Conservation (phyloP, 176 grass and related monocot genomes). For the Dendrocalamus sinicus region DNA sequence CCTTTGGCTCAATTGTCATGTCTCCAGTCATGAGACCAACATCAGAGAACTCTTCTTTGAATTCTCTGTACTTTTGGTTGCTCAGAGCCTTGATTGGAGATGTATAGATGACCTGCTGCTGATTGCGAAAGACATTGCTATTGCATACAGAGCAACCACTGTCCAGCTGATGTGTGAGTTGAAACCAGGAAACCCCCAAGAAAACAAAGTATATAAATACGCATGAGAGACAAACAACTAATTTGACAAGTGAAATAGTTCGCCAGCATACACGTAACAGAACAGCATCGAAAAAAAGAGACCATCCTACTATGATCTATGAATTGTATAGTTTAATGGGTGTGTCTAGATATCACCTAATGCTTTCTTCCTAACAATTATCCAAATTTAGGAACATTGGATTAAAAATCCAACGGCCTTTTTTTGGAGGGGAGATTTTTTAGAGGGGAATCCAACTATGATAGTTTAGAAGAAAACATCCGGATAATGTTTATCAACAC, state of each 20-base stretch:
- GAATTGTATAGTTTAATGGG: background rate
- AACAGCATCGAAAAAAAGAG: background rate
- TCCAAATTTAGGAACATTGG: too few relatives aligned
- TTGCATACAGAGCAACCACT: constrained; percentile 86
- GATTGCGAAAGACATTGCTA: constrained; percentile 92
- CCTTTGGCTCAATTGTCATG: constrained; percentile 89
- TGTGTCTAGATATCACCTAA: too few relatives aligned
- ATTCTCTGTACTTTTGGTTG: constrained; percentile 97
- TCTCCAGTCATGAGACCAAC: constrained; percentile 96
- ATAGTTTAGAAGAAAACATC: too few relatives aligned
- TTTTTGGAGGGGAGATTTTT: too few relatives aligned
- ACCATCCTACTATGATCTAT: background rate
- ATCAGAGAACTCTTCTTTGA: constrained; percentile 89
- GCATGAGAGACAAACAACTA: constrained; percentile 4
- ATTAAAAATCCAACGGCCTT: too few relatives aligned
- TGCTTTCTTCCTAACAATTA: too few relatives aligned
- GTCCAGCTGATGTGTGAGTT: constrained; percentile 94
- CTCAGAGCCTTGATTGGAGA: constrained; percentile 97
- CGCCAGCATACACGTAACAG: background rate
- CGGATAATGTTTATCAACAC: too few relatives aligned
- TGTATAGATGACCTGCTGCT: constrained; percentile 88
- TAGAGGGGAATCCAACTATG: too few relatives aligned
- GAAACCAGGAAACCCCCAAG: constrained; percentile 63
- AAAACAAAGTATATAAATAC: constrained; percentile 6
- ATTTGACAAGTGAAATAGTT: background rate